Evolutionary conservation across 345 rosid species (phyloP).

Genomic region (Bruguiera gymnorhiza): DNA sequence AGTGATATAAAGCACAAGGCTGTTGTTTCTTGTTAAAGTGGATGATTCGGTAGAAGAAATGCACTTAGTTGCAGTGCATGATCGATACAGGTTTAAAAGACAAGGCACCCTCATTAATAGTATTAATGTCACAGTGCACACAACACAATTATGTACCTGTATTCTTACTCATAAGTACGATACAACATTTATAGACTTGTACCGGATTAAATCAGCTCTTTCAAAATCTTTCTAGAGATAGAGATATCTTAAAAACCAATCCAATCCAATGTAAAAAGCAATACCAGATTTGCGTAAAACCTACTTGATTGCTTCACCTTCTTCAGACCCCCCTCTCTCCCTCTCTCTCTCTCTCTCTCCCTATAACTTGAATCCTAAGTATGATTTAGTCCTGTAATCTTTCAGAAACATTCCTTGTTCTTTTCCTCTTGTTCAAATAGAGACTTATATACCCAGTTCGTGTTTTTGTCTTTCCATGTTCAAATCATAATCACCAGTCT

Average conservation of each 20-base stretch:
- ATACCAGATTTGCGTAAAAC: slow-evolving; percentile 58
- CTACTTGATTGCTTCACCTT: slow-evolving; percentile 63
- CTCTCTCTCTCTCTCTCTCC: slow-evolving; percentile 24
- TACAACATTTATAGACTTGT: slow-evolving; percentile 15
- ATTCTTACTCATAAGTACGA: slow-evolving; percentile 18
- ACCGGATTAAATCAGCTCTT: slow-evolving; percentile 11
- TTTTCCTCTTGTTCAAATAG: neutral
- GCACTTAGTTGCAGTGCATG: no score
- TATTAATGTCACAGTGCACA: neutral
- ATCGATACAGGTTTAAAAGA: neutral
- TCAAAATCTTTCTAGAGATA: slow-evolving; percentile 3
- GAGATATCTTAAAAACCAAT: slow-evolving; percentile 56
- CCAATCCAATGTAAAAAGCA: slow-evolving; percentile 48
- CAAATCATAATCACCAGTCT: slow-evolving; percentile 9
- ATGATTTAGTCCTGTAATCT: slow-evolving; percentile 38
- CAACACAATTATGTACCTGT: neutral
- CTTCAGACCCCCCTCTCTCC: slow-evolving; percentile 21
- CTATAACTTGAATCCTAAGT: slow-evolving; percentile 54
- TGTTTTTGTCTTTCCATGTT: slow-evolving; percentile 7
- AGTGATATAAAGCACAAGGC: no score
- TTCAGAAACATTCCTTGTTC: slow-evolving; percentile 28
- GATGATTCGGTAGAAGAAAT: no score
- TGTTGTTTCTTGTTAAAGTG: no score
- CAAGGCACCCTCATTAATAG: neutral
- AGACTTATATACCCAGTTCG: slow-evolving; percentile 14